phyloP scores from a whole-genome alignment of 2,329 filamentous ascomycete genomes.

The Gnomoniopsis sp. region DNA sequence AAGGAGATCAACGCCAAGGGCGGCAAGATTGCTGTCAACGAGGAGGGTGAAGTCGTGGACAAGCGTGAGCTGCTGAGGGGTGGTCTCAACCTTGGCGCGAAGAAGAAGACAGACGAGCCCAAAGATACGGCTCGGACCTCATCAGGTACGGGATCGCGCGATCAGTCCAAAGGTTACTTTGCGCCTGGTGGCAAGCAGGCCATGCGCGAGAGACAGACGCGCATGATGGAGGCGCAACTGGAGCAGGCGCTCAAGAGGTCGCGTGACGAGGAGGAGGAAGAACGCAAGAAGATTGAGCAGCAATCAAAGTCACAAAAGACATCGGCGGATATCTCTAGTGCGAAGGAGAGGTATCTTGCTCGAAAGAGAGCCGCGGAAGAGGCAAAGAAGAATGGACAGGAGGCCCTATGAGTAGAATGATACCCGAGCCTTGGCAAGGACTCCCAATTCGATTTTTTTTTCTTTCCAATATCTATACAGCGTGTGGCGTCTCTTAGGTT shows the following conservation, averaged over 20 bases:
- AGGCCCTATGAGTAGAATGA: constrained; percentile 19
- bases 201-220: constrained; percentile 71
- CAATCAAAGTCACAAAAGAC: constrained; percentile 76
- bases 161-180: constrained; percentile 34
- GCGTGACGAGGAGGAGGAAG: constrained; percentile 66
- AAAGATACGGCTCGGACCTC: constrained; percentile 27
- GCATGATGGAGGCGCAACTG: constrained; percentile 76
- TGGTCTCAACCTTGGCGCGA: constrained; percentile 69
- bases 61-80: constrained; percentile 76
- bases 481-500: not conserved
- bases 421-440: constrained; percentile 2
- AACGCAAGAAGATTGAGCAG: constrained; percentile 57
- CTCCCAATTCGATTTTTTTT: constrained; percentile 1
- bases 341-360: constrained; percentile 75
- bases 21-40: constrained; percentile 66
- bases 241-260: constrained; percentile 70
- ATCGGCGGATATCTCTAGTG: constrained; percentile 69
- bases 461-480: not conserved
- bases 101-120: constrained; percentile 50
- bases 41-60: constrained; percentile 79
- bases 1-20: constrained; percentile 62
- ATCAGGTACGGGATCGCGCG: constrained; percentile 25
- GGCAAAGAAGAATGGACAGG: constrained; percentile 51
- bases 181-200: constrained; percentile 57
- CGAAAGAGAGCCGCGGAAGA: constrained; percentile 73